Evolutionary conservation across 108 stramenopile species (phyloP).

Genomic region (Skeletonema costatum): DNA sequence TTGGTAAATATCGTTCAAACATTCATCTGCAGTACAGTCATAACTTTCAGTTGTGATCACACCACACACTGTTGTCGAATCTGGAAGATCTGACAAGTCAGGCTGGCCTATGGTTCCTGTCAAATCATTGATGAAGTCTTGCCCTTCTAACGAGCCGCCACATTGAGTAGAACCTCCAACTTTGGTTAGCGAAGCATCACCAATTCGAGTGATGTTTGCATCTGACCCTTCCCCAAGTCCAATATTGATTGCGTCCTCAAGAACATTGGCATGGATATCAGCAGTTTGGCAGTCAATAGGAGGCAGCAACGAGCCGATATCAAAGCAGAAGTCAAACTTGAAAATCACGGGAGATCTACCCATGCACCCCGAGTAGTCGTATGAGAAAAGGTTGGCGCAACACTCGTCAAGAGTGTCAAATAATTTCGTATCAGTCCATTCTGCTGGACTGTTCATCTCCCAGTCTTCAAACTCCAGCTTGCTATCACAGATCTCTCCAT

Average conservation of each 20-base stretch:
- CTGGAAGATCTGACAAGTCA: conserved; percentile 23
- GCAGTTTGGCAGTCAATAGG: conserved; percentile 46
- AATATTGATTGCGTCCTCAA: conserved; percentile 38
- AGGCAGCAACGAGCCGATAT: conserved; percentile 26
- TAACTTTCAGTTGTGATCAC: conserved; percentile 36
- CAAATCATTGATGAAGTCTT: conserved; percentile 38
- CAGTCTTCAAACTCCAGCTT: conserved; percentile 49
- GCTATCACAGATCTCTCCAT: conserved; percentile 45
- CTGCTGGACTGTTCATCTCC: conserved; percentile 42
- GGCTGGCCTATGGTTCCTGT: conserved; percentile 24
- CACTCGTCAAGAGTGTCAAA: conserved; percentile 24
- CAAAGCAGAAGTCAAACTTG: conserved; percentile 49
- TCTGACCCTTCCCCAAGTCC: conserved; percentile 15
- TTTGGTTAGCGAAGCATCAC: conserved; percentile 33
- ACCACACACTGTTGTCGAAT: conserved; percentile 33
- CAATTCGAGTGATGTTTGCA: conserved; percentile 33
- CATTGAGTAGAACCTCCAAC: conserved; percentile 37
- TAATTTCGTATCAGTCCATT: conserved; percentile 43
- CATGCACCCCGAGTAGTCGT: conserved; percentile 5
- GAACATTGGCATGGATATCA: conserved; percentile 42
- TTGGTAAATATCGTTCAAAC: conserved; percentile 26
- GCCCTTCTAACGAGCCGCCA: conserved; percentile 39
- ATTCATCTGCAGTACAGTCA: conserved; percentile 28
- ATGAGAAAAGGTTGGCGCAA: neutral
- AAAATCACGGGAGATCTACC: conserved; percentile 33